These are phyloP conservation scores for Nicotiana sylvestris DNA, from an alignment of 257 asterid genomes.

Conservation along the genomic window DNA sequence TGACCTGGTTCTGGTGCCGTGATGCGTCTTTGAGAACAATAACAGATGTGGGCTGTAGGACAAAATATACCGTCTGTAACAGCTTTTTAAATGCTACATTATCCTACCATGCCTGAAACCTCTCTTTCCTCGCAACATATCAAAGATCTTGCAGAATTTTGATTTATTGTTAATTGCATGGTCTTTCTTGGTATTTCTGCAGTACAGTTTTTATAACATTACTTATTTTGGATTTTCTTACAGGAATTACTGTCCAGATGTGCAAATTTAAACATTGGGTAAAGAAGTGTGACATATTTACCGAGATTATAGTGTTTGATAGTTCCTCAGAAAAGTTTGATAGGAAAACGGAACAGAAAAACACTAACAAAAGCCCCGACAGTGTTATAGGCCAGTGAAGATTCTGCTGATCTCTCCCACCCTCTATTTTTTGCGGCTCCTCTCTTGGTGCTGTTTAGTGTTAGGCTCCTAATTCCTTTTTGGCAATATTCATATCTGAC, in stretches of 20 bases:
- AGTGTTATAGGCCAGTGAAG: slow-evolving; percentile 2
- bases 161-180: neutral
- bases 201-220: neutral
- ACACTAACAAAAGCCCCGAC: slow-evolving; percentile 3
- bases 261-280: slow-evolving; percentile 8
- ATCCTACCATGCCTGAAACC: neutral
- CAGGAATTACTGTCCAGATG: slow-evolving; percentile 17
- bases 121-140: neutral
- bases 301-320: neutral
- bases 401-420: neutral
- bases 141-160: neutral
- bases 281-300: neutral
- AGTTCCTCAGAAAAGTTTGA: neutral
- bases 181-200: neutral
- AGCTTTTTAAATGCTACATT: neutral
- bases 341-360: neutral
- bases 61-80: neutral
- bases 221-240: neutral
- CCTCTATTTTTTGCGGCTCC: slow-evolving; percentile 8
- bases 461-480: slow-evolving; percentile 4
- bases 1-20: neutral
- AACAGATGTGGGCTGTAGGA: neutral
- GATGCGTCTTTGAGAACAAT: neutral
- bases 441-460: neutral
- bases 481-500: neutral